Base-by-base conservation (phyloP, 495 filamentous ascomycete genomes). In the Barbatosphaeria neglecta region DNA sequence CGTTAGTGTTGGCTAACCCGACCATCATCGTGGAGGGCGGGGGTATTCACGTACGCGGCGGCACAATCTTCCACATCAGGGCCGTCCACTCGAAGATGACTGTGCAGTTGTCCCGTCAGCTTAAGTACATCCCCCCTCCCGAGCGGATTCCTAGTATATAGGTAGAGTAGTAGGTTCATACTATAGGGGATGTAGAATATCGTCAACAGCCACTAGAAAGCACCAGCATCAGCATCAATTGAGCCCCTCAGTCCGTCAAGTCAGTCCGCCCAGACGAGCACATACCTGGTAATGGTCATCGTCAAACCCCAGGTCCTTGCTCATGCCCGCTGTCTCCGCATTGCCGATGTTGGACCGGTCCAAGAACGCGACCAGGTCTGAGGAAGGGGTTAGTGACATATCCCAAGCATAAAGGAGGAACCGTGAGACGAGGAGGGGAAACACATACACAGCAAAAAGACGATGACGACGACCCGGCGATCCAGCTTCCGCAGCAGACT, bases 181-280 rank as follows among this genome's bases (percentile, higher is more conserved):
- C 63, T 78, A 48, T 81, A 81, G 2, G 74, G 64, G 18, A 81
- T 83, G 55, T 90, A 90, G 55, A 90, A 92, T 27, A 86, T 81
- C 0, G 83, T 88, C 39, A 90, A 63, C 16, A 90, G 68, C 85
- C 85, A 93, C 52, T 81, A 31, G 27, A 10, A n/a, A 2, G 9
- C 27, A 31, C 9, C 27, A 31, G 27, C 9, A 10, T 31, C 7
- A 31, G 27, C 15, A 31, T 31, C 41, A 41, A 22, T 37, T 33
- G 37, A 39, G 8, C 19, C 3, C 10, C 5, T 22, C 16, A 15
- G n/a, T 10, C 2, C 23, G 17, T 4, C 3, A 6, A 10, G 9
- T 16, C 22, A 25, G 4, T 17, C n/a, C 17, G 1, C 6, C 19
- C 22, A 25, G 16, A 25, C 22, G 11, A 51, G 20, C 18, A 50